A percentile compares a stretch with the other conserved stretches of the same genome.
Conservation (phyloP, 768 basidiomycete genomes). For the Leccinum rimulosum region DNA sequence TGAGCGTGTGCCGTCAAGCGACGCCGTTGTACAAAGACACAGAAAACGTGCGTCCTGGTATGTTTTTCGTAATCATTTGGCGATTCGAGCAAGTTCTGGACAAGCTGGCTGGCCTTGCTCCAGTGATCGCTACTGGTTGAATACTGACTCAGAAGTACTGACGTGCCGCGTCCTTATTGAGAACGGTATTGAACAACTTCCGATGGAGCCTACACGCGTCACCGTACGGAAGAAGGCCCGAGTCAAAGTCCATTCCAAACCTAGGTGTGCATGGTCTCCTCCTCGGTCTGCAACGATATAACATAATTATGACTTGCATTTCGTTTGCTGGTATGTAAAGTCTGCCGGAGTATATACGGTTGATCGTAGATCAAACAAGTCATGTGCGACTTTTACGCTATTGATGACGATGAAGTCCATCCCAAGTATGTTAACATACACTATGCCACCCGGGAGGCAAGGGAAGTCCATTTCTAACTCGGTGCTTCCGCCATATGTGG, state of each 20-base stretch:
- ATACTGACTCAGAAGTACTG: conserved; percentile 6
- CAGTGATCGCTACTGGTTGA: conserved; percentile 8
- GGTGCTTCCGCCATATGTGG: conserved; percentile 15
- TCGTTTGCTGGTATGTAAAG: conserved; percentile 21
- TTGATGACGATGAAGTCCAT: conserved; percentile 30
- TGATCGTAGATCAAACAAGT: conserved; percentile 26
- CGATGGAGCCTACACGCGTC: conserved; percentile 30
- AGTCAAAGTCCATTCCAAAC: conserved; percentile 31
- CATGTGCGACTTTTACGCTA: conserved; percentile 18
- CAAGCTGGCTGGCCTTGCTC: conserved; percentile 20
- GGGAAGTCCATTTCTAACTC: conserved; percentile 20
- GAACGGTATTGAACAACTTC: conserved; percentile 18
- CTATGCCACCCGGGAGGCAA: conserved; percentile 43
- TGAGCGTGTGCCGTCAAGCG: background rate
- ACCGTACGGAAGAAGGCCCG: conserved; percentile 29
- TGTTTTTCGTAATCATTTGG: conserved; percentile 20
- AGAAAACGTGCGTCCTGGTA: conserved; percentile 24
- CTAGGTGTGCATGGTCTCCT: conserved; percentile 2
- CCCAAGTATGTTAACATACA: conserved; percentile 28
- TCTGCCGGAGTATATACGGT: conserved; percentile 25
- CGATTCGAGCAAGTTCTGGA: conserved; percentile 19
- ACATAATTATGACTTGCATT: conserved; percentile 8
- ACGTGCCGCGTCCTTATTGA: conserved; percentile 16
- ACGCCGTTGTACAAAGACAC: background rate
- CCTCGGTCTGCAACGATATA: background rate